phyloP scores from a whole-genome alignment of 2,329 filamentous ascomycete genomes.

The Diplodia scrobiculata region DNA sequence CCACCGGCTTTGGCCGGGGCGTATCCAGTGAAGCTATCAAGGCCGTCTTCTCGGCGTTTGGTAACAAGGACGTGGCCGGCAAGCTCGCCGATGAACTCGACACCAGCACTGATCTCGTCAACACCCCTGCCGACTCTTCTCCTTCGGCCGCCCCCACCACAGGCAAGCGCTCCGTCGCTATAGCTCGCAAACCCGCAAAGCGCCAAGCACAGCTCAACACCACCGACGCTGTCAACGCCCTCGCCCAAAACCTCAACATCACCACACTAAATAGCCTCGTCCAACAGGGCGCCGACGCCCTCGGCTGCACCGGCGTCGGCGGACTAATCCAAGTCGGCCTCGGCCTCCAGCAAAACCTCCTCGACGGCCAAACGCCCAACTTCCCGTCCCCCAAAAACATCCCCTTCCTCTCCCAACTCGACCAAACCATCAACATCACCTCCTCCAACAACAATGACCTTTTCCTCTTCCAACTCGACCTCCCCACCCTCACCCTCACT shows the following conservation, averaged over 20 bases:
- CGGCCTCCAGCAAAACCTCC: conserved; percentile 3
- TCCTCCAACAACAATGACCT: background rate
- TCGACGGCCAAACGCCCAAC: background rate
- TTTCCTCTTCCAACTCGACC: conserved; percentile 3
- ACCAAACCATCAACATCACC: background rate
- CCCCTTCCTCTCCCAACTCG: conserved; percentile 3
- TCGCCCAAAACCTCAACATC: conserved; percentile 17
- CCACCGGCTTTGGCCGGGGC: conserved; percentile 21
- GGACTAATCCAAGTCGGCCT: conserved; percentile 12
- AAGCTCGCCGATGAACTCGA: background rate
- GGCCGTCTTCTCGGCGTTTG: conserved; percentile 1
- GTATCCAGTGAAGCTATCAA: conserved; percentile 15
- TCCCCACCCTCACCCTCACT: background rate
- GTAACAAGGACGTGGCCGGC: background rate
- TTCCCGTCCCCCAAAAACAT: background rate
- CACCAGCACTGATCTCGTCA: background rate
- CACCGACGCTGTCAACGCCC: background rate
- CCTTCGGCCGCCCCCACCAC: background rate
- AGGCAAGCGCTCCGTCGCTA: background rate
- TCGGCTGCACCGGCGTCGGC: conserved; percentile 23
- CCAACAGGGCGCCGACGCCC: conserved; percentile 13
- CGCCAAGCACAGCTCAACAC: conserved; percentile 16
- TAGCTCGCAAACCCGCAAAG: background rate
- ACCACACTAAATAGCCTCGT: conserved; percentile 12
- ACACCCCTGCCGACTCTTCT: background rate